Evolutionary conservation across 305 asterid species (phyloP).

Genomic region (Solanum hybrid): DNA sequence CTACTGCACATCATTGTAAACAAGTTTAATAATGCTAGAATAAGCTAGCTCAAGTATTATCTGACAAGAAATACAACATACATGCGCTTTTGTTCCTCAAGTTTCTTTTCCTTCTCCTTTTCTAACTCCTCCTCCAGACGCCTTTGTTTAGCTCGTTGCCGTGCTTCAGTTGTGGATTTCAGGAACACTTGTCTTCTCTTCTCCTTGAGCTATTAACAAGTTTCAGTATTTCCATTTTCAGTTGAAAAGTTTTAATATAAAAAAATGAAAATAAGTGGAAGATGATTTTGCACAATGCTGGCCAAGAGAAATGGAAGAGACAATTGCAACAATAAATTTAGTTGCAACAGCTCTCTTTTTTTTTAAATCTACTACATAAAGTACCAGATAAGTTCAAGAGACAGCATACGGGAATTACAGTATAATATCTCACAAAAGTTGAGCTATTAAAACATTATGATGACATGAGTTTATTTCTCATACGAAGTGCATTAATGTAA

Average conservation of each 20-base stretch:
- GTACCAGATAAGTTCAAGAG: slow-evolving; percentile 14
- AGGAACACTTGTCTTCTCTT: slow-evolving; percentile 75
- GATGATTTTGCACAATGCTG: not conserved
- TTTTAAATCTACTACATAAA: not conserved
- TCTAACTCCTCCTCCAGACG: slow-evolving; percentile 82
- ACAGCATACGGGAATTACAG: not conserved
- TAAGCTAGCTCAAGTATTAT: slow-evolving; percentile 3
- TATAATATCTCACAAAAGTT: not conserved
- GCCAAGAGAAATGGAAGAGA: not conserved
- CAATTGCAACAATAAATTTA: not conserved
- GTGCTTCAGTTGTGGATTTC: slow-evolving; percentile 76
- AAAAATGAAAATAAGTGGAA: slow-evolving; percentile 10
- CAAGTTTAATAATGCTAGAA: not conserved
- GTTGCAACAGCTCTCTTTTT: slow-evolving; percentile 6
- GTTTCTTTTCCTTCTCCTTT: slow-evolving; percentile 70
- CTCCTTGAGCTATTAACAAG: slow-evolving; percentile 57
- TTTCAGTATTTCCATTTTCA: slow-evolving; percentile 2
- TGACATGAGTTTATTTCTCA: not conserved
- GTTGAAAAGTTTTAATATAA: not conserved
- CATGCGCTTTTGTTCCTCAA: slow-evolving; percentile 93
- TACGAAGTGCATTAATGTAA: not conserved
- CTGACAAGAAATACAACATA: slow-evolving; percentile 26
- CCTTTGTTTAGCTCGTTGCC: slow-evolving; percentile 83
- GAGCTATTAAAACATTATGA: not conserved
- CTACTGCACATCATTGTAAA: not conserved